phyloP scores from a whole-genome alignment of 805 yeast species.

The Candida pseudofarinosa region DNA sequence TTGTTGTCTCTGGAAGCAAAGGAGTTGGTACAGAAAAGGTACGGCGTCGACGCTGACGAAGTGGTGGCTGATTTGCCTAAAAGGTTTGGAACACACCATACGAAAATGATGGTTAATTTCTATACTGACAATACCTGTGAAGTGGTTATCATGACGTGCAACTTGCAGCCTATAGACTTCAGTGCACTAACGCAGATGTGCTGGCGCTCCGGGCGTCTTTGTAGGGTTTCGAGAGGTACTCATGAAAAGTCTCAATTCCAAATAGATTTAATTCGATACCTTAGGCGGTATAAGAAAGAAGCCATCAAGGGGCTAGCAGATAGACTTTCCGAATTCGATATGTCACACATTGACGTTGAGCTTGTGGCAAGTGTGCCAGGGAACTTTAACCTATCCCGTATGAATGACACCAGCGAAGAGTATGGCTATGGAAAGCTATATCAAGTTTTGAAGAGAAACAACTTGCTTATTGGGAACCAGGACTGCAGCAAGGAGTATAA shows the following conservation, averaged over 20 bases:
- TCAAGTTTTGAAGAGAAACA: constrained; percentile 33
- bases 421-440: constrained; percentile 49
- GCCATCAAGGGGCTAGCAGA: constrained; percentile 23
- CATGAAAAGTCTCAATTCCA: constrained; percentile 33
- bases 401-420: constrained; percentile 17
- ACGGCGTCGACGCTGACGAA: constrained; percentile 21
- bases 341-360: constrained; percentile 45
- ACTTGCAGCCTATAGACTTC: constrained; percentile 53
- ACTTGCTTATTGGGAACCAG: constrained; percentile 20
- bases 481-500: constrained; percentile 16
- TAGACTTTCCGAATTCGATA: constrained; percentile 36
- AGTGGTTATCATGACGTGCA: constrained; percentile 56
- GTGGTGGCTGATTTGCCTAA: constrained; percentile 31
- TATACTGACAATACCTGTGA: constrained; percentile 44
- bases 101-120: constrained; percentile 62
- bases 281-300: constrained; percentile 37
- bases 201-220: constrained; percentile 54
- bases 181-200: constrained; percentile 59
- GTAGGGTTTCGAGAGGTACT: background rate
- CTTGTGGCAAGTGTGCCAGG: constrained; percentile 58
- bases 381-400: constrained; percentile 12
- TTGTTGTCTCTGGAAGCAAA: constrained; percentile 7
- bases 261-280: constrained; percentile 40
- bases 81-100: constrained; percentile 52
- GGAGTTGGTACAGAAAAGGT: constrained; percentile 6